Evolutionary conservation across 1,284 basidiomycete genomes (phyloP), one percentile per base, ranked within the genome.

Genomic region (Sporisorium sorghi): DNA sequence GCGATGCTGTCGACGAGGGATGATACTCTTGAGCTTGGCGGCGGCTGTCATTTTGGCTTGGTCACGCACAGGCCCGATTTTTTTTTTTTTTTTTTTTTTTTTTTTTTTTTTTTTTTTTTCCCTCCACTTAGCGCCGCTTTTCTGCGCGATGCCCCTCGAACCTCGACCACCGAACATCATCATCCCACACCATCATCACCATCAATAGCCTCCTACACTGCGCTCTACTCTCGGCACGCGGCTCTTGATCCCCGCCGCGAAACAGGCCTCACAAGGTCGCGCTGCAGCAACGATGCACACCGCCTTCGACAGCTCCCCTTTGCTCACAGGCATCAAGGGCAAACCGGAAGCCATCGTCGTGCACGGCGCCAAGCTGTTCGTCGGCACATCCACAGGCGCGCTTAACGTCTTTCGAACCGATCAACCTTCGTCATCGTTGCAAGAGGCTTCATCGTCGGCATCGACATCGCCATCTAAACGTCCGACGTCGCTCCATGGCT

Each of bases 291-390:
- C 14, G 14, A 76, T 76, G 73, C 73, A 76, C 50, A 76, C 65
- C 47, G 73, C 73, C 30, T 76, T 76, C 52, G 69, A 73, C 55
- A 62, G 62, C 70, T 48, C 56, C 14, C 69, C 73, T 1, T 40
- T 73, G 35, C 73, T 76, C 3, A 44, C 66, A 37, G 69, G 73
- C 55, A 65, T 62, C 73, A 69, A 66, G 49, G 61, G 60, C 51
- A 65, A 65, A 26, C 73, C 73, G 12, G 76, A 73, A 44, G 51
- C 70, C 26, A 55, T 78, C 51, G 51, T 73, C 21, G 66, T 63
- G 4, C 76, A 76, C 48, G 76, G 73, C 6, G 77, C 70, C 17
- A 79, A 72, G 57, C 65, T 82, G 47, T 80, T 73, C 52, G 32
- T 82, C 32, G 82, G 80, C 26, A 69, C 76, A 17, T 55, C 76